Evolutionary conservation across 2,329 filamentous ascomycete species (phyloP), one percentile per base, ranked within the genome.

Genomic region (Pseudogymnoascus sp.): DNA sequence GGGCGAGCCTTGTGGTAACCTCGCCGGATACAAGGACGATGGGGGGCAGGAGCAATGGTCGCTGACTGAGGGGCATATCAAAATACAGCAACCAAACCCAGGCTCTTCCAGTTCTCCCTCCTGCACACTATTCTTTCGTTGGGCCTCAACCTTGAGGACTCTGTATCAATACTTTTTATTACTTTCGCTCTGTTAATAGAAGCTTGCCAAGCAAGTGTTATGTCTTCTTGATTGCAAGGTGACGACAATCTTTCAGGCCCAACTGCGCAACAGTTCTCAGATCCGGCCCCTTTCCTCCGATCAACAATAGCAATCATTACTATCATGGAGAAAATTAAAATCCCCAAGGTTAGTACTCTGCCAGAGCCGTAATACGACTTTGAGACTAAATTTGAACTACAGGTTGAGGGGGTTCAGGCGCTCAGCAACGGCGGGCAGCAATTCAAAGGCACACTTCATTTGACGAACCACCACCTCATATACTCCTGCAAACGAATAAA

Each of bases 341-440:
- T 79, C 64, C 74, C 75, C 67, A 79, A 79, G 74, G 78, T 77
- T 65, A 64, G 73, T 16, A 25, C 36, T 16, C 12, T 12, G 16
- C 4, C 3, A 25, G 25, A 50, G 44, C 14, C 23, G n/a, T 59
- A 53, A 14, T 28, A 36, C 70, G 60, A 71, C 62, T 56, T n/a
- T 40, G 16, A 34, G 50, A 63, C 63, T 62, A 61, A 34, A 23
- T 37, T 56, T 44, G 6, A 25, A 46, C 23, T 63, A 28, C 62
- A 82, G 82, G 81, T 87, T 69, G 83, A 89, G 66, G 76, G 83
- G 73, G 84, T 88, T 63, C 81, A 85, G 67, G 82, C 84, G 70
- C 80, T 87, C 67, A 80, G 84, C 67, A 81, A 81, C 67, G 80
- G 81, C 62, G 86, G 85, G 70, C 79, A 83, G 68, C 79, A 80